Base-by-base conservation (phyloP, 441 rosid species). In the Mallotus japonicus region DNA sequence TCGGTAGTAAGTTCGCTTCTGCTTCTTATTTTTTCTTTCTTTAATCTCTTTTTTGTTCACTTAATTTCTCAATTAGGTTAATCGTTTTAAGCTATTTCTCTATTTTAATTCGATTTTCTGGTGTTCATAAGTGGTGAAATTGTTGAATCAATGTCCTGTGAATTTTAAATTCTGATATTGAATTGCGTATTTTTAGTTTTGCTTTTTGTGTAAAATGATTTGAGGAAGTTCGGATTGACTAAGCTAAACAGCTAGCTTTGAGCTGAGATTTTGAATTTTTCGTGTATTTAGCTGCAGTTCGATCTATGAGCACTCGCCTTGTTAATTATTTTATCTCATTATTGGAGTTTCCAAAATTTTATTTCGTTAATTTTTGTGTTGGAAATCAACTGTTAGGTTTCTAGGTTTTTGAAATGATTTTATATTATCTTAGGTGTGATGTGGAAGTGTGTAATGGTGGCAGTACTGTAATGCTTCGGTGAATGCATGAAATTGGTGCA, bases 1-100 rank as follows among this genome's bases (percentile, higher is more conserved):
- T 80, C 69, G 77, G 65, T 65, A 17, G 65, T 65, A 17, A 75
- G 74, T 71, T 44, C 75, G 49, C 28, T 54, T 17, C 56, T 9
- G 9, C 13, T 56, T 34, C 47, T 8, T 2, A 40, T 28, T 9
- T 22, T 28, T 28, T 28, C 32, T 28, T 28, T 28, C 32, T 28
- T 28, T 28, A 28, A 28, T 28, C 34, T 37, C 37, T 50, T 2
- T 7, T 50, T 56, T 28, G 0, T 40, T 19, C 71, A 32, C 10
- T 57, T 62, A 37, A 69, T 53, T 34, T 72, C 8, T 72, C 50
- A 49, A 40, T 75, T 68, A 56, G 76, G 67, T 34, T 19, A 42
- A 22, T 56, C 6, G 10, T 49, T 70, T 64, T 10, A 10, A 37
- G 50, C 32, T 71, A 50, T n/a, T 5, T 24, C 3, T 10, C 12